Base-by-base conservation (phyloP, 495 filamentous ascomycete species). In the Neurospora pannonica region DNA sequence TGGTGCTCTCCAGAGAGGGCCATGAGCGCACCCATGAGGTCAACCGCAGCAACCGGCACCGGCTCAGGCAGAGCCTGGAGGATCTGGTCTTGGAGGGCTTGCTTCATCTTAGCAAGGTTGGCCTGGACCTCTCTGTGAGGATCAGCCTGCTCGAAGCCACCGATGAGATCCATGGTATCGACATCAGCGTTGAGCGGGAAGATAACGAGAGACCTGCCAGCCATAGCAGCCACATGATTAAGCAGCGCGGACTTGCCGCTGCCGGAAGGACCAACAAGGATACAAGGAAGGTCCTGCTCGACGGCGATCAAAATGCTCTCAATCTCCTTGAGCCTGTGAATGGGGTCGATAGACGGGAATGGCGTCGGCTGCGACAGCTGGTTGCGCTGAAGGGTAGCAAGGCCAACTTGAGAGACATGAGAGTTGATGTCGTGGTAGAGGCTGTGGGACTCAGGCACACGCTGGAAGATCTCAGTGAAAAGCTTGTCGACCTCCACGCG, bases 161-260 rank as follows among this genome's bases (percentile, higher is more conserved):
- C 97, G 71, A 99, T 92, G 31, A 99, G 87, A 79, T 99, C 97
- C 90, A 95, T 97, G 19, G 95, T 93, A 81, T 99, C 97, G 70
- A 95, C 93, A 75, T 98, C 97, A 5, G 93, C 89, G 81, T 97
- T 98, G 77, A 98, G 85, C 13, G 94, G 89, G 72, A 98, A 90
- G 54, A 92, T 91, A 54, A 93, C 87, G 15, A 98, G 82, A 6
- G 88, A 83, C 48, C 90, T 91, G 36, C 96, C 95, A 72, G 87
- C 87, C 37, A 92, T 78, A 40, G 91, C 89, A 21, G 97, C 95
- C n/a, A 97, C 83, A 71, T 94, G 91, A 46, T 89, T 85, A 24
- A 99, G 85, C 3, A 97, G 81, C 5, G 87, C 87, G 0, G 93
- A 94, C 82, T 98, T 99, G 21, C 96, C 95, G 80, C 88, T 92